phyloP scores from a whole-genome alignment of 176 grass and related monocot genomes.

The Saccharum officinarum region DNA sequence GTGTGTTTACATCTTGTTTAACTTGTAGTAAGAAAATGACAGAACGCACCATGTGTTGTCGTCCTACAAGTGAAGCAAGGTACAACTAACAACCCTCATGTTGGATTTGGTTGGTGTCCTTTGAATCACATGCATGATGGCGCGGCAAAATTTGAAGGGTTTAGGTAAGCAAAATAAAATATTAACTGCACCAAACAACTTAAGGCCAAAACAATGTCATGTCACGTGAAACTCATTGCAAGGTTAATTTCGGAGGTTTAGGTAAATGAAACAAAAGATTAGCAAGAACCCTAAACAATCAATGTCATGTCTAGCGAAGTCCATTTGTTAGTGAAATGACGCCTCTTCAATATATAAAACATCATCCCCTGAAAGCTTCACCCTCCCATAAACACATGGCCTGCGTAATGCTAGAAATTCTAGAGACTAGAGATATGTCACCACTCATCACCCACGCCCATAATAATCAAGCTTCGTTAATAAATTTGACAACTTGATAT shows the following conservation, averaged over 20 bases:
- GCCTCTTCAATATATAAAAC: background rate
- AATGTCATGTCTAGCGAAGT: background rate
- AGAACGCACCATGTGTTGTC: background rate
- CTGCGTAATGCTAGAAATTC: background rate
- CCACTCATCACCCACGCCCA: background rate
- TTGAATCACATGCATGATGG: background rate
- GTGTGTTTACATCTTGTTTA: background rate
- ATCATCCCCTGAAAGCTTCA: background rate
- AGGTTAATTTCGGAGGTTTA: background rate
- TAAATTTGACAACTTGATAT: background rate
- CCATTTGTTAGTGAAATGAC: background rate
- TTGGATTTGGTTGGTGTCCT: background rate
- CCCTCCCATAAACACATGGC: background rate
- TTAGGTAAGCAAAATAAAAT: background rate
- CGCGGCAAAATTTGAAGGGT: background rate
- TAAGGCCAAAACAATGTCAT: background rate
- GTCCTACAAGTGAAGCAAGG: background rate
- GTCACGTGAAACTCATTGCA: background rate
- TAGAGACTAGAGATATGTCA: background rate
- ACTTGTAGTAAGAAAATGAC: background rate
- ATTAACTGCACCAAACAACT: background rate
- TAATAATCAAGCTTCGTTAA: background rate
- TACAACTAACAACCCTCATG: background rate
- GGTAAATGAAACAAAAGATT: slow-evolving; percentile 7
- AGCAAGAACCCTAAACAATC: background rate